phyloP scores from a whole-genome alignment of 176 grass and related monocot genomes.

The Zea mays region DNA sequence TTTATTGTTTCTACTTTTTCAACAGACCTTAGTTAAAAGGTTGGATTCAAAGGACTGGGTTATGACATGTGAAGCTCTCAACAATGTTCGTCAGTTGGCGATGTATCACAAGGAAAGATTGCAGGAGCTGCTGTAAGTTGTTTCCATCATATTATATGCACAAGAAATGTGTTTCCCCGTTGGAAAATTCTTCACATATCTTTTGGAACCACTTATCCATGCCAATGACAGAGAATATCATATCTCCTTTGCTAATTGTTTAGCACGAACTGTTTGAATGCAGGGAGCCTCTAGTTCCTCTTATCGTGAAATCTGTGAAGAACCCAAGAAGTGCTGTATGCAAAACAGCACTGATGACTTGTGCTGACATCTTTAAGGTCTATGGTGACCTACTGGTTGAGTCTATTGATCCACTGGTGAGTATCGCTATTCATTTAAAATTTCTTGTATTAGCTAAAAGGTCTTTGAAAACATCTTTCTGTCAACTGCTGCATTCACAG shows the following conservation, averaged over 20 bases:
- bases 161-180: not conserved
- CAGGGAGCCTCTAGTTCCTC: conserved; percentile 67
- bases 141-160: not conserved
- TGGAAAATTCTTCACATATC: not conserved
- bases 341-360: conserved; percentile 95
- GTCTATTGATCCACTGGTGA: conserved; percentile 78
- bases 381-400: conserved; percentile 73
- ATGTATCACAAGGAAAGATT: conserved; percentile 80
- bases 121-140: conserved; percentile 74
- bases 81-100: conserved; percentile 86
- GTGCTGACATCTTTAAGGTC: conserved; percentile 81
- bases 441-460: conserved; percentile 1
- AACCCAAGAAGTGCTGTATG: conserved; percentile 96
- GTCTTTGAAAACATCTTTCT: conserved; percentile 10
- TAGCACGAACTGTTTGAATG: conserved; percentile 14
- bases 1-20: conserved; percentile 15
- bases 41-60: conserved; percentile 97
- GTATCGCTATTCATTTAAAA: conserved; percentile 6
- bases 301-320: conserved; percentile 90
- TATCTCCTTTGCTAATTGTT: conserved; percentile 9
- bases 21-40: conserved; percentile 70
- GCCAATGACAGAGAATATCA: not conserved
- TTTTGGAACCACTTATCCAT: conserved; percentile 11
- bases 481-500: conserved; percentile 42
- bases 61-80: conserved; percentile 85